These are phyloP conservation scores for Alternaria consortialis DNA, from an alignment of 2,329 filamentous ascomycete genomes.

Conservation along the genomic window DNA sequence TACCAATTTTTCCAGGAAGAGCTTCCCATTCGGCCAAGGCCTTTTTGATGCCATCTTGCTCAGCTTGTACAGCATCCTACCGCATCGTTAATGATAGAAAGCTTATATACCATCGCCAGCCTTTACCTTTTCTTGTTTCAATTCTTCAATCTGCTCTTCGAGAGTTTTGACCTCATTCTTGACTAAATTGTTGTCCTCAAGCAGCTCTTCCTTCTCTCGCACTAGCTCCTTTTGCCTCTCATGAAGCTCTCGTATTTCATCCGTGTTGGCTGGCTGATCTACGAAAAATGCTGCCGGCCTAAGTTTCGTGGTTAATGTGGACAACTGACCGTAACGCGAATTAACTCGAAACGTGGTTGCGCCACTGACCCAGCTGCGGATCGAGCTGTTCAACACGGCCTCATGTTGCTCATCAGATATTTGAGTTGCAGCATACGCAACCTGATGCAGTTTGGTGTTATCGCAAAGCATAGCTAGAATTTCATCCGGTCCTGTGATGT, in stretches of 20 bases:
- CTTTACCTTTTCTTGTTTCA: conserved; percentile 20
- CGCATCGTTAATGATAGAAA: background rate
- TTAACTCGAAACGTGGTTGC: conserved; percentile 64
- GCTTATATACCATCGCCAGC: background rate
- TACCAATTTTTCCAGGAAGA: conserved; percentile 76
- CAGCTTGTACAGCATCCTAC: conserved; percentile 57
- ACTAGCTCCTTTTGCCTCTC: conserved; percentile 58
- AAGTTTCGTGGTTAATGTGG: conserved; percentile 72
- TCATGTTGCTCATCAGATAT: conserved; percentile 74
- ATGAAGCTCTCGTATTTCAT: conserved; percentile 69
- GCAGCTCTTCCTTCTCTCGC: conserved; percentile 50
- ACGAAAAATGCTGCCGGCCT: conserved; percentile 74
- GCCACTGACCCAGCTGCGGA: conserved; percentile 76
- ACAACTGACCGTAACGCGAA: conserved; percentile 80
- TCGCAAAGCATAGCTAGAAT: conserved; percentile 90
- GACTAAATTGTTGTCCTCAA: conserved; percentile 33
- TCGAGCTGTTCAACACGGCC: conserved; percentile 65
- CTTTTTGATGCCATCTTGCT: conserved; percentile 74
- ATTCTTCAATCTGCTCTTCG: conserved; percentile 28
- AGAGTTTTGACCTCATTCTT: conserved; percentile 41
- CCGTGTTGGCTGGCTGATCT: conserved; percentile 75
- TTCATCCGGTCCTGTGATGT: conserved; percentile 78
- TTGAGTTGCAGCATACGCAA: conserved; percentile 70
- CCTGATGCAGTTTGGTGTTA: conserved; percentile 72
- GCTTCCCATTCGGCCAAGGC: conserved; percentile 71